phyloP scores from a whole-genome alignment of 352 stramenopile species.

The Aphanomyces astaci region DNA sequence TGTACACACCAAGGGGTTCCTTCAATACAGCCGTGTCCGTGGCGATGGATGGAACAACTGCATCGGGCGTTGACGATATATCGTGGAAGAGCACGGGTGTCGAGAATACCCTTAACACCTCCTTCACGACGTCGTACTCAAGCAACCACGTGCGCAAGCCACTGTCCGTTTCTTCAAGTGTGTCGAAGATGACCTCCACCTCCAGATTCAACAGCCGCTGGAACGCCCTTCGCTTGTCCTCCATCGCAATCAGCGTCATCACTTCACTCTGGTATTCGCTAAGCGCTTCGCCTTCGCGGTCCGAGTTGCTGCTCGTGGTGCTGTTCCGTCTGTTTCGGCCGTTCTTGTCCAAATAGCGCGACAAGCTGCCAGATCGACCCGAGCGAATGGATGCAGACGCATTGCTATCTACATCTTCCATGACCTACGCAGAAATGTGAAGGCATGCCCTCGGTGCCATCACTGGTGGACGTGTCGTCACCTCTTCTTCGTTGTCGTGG shows the following conservation, averaged over 20 bases:
- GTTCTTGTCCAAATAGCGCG: constrained; percentile 16
- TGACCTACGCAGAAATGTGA: not conserved
- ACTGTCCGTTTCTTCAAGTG: constrained; percentile 77
- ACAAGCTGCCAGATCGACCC: constrained; percentile 15
- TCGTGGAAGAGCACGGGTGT: constrained; percentile 56
- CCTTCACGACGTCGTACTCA: constrained; percentile 64
- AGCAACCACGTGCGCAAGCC: constrained; percentile 79
- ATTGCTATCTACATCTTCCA: constrained; percentile 21
- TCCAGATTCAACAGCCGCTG: constrained; percentile 65
- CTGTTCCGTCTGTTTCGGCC: constrained; percentile 15
- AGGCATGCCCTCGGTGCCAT: not conserved
- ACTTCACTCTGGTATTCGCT: constrained; percentile 20
- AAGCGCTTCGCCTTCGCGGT: constrained; percentile 6
- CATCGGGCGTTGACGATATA: not conserved
- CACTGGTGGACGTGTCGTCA: not conserved
- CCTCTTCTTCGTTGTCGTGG: not conserved
- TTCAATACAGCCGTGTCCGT: not conserved
- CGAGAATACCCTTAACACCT: constrained; percentile 73
- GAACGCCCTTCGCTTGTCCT: constrained; percentile 62
- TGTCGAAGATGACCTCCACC: constrained; percentile 79
- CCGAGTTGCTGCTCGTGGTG: constrained; percentile 21
- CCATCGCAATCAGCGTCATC: constrained; percentile 18
- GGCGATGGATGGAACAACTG: not conserved
- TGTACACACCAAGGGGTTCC: constrained; percentile 7
- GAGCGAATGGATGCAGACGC: not conserved